Conservation (phyloP, 192 early-diverging fungal genomes). For the Endogone sp. region DNA sequence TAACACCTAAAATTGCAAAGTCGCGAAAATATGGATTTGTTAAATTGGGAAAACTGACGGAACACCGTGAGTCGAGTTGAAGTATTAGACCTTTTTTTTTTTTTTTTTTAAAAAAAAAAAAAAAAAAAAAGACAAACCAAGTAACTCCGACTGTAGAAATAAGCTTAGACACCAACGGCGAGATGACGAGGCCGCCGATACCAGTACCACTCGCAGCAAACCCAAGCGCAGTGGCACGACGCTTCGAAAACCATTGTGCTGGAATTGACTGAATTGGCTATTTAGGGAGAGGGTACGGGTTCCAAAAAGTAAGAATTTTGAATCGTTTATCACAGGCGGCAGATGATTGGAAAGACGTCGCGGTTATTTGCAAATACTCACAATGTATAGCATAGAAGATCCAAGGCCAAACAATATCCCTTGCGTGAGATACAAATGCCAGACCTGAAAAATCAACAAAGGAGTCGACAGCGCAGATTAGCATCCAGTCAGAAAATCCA, state of each 20-base stretch:
- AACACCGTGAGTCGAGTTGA: slow-evolving; percentile 39
- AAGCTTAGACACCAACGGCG: slow-evolving; percentile 52
- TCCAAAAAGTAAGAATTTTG: too few species aligned
- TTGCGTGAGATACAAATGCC: slow-evolving; percentile 75
- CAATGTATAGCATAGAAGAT: slow-evolving; percentile 54
- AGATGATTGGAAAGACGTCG: too few species aligned
- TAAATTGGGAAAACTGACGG: slow-evolving; percentile 29
- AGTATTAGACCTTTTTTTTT: too few species aligned
- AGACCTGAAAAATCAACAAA: slow-evolving; percentile 30
- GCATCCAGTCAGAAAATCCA: too few species aligned
- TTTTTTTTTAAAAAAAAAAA: too few species aligned
- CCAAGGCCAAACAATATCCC: slow-evolving; percentile 74
- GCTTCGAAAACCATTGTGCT: slow-evolving; percentile 54
- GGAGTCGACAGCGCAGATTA: too few species aligned
- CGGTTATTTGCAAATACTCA: too few species aligned
- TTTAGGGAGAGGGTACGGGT: too few species aligned
- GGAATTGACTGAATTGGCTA: slow-evolving; percentile 21
- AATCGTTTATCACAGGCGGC: too few species aligned
- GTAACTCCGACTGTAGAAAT: too few species aligned
- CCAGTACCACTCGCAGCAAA: slow-evolving; percentile 62
- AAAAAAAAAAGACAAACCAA: too few species aligned
- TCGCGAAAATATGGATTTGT: background rate
- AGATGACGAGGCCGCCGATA: slow-evolving; percentile 64
- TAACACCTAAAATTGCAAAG: background rate
- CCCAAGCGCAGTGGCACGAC: slow-evolving; percentile 51